A percentile compares a stretch with the other conserved stretches of the same genome.
These are phyloP conservation scores for Triticum turgidum DNA, from an alignment of 176 grass and related monocot species.

Conservation along the genomic window DNA sequence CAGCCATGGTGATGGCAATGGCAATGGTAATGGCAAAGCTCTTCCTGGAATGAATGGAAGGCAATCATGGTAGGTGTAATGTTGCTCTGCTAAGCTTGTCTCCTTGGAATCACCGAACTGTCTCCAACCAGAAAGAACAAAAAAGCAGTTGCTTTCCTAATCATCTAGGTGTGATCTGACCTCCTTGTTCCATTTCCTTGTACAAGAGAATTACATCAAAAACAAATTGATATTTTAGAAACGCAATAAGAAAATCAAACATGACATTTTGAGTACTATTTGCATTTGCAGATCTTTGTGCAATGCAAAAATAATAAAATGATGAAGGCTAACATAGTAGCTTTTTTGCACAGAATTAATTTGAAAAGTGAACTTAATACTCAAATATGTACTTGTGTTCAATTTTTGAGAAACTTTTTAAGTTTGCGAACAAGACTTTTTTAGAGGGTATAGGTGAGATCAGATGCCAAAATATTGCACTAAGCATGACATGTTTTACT, in stretches of 20 bases:
- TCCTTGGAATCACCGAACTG: slow-evolving; percentile 4
- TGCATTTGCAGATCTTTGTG: not conserved
- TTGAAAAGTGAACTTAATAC: not conserved
- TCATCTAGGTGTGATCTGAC: slow-evolving; percentile 10
- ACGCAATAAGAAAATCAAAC: not conserved
- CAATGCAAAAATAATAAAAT: not conserved
- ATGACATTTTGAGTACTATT: not conserved
- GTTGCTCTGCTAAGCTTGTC: not conserved
- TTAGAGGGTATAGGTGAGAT: not conserved
- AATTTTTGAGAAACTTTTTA: not conserved
- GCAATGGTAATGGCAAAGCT: slow-evolving; percentile 8
- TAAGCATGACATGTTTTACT: not conserved
- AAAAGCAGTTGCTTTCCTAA: not conserved
- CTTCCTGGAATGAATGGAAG: slow-evolving; percentile 12
- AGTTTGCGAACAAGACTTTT: not conserved
- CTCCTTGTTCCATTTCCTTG: slow-evolving; percentile 2
- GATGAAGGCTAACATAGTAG: slow-evolving; percentile 4
- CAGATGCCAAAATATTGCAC: not conserved
- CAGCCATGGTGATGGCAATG: not conserved
- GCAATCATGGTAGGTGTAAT: slow-evolving; percentile 2
- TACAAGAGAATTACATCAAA: slow-evolving; percentile 2
- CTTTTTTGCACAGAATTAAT: not conserved
- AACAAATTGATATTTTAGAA: not conserved
- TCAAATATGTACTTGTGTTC: not conserved
- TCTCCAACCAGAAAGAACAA: slow-evolving; percentile 10